phyloP scores from a whole-genome alignment of 192 early-diverging fungal genomes.

The Dissophora globulifera region DNA sequence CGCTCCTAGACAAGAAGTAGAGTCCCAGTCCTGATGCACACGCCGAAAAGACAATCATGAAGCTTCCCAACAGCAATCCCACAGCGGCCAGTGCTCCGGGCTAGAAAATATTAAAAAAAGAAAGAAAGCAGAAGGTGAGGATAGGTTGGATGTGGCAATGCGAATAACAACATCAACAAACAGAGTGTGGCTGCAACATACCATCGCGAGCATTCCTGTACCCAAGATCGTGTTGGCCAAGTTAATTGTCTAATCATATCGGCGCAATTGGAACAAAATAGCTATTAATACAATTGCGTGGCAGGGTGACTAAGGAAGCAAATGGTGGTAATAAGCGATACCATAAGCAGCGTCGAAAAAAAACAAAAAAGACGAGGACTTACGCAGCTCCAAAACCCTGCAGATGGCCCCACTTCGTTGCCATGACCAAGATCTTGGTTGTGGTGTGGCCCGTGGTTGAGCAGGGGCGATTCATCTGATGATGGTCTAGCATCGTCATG shows the following conservation, averaged over 20 bases:
- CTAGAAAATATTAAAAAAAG: slow-evolving; percentile 60
- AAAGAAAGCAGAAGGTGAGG: too few species aligned
- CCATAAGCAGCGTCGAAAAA: too few species aligned
- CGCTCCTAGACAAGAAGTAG: slow-evolving; percentile 81
- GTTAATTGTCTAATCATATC: slow-evolving; percentile 68
- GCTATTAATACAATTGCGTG: slow-evolving; percentile 2
- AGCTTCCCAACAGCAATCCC: slow-evolving; percentile 84
- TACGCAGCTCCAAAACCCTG: slow-evolving; percentile 52
- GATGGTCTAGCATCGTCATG: slow-evolving; percentile 12
- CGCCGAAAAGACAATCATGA: slow-evolving; percentile 84
- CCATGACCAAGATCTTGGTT: slow-evolving; percentile 45
- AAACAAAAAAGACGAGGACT: slow-evolving; percentile 11
- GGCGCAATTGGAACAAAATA: not conserved
- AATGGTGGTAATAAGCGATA: too few species aligned
- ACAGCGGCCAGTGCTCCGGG: slow-evolving; percentile 86
- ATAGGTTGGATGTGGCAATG: too few species aligned
- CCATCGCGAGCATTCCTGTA: slow-evolving; percentile 98
- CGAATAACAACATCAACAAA: too few species aligned
- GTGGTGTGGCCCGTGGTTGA: slow-evolving; percentile 41
- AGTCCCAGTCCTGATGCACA: slow-evolving; percentile 83
- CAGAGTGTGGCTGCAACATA: too few species aligned
- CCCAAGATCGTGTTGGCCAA: slow-evolving; percentile 96
- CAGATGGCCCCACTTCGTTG: slow-evolving; percentile 45
- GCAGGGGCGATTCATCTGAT: slow-evolving; percentile 40
- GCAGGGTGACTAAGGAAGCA: not conserved